phyloP scores from a whole-genome alignment of 768 basidiomycete genomes.

The Flagelloscypha sp. region DNA sequence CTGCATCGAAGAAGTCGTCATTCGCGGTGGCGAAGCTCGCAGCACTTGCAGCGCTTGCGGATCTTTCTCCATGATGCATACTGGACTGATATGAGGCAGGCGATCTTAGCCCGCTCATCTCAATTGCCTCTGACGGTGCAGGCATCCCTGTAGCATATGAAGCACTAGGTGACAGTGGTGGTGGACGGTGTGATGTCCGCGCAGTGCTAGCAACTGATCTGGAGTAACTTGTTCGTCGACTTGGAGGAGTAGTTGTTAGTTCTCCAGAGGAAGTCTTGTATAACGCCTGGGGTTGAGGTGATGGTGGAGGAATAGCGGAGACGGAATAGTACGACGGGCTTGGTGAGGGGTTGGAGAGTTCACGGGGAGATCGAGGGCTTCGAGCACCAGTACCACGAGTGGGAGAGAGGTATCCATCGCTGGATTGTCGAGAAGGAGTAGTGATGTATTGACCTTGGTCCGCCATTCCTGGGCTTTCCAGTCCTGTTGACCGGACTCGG shows the following conservation, averaged over 20 bases:
- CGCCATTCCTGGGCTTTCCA: slow-evolving; percentile 18
- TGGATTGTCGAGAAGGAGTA: slow-evolving; percentile 7
- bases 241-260: slow-evolving; percentile 35
- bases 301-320: slow-evolving; percentile 55
- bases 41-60: slow-evolving; percentile 29
- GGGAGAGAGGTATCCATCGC: slow-evolving; percentile 4
- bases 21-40: slow-evolving; percentile 37
- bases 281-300: slow-evolving; percentile 47
- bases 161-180: slow-evolving; percentile 20
- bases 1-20: slow-evolving; percentile 33
- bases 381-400: slow-evolving; percentile 2
- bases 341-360: slow-evolving; percentile 22
- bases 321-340: slow-evolving; percentile 61
- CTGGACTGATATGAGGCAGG: no score
- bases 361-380: slow-evolving; percentile 11
- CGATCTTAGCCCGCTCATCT: slow-evolving; percentile 31
- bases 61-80: slow-evolving; percentile 14
- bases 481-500: slow-evolving; percentile 5
- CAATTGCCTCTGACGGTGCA: slow-evolving; percentile 21
- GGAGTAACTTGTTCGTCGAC: slow-evolving; percentile 28
- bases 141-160: slow-evolving; percentile 5
- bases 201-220: slow-evolving; percentile 17
- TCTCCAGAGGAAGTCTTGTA: slow-evolving; percentile 40
- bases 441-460: slow-evolving; percentile 14
- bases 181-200: slow-evolving; percentile 9